These are phyloP conservation scores for Marasmius sp. DNA, from an alignment of 1,284 basidiomycete genomes.

Conservation along the genomic window DNA sequence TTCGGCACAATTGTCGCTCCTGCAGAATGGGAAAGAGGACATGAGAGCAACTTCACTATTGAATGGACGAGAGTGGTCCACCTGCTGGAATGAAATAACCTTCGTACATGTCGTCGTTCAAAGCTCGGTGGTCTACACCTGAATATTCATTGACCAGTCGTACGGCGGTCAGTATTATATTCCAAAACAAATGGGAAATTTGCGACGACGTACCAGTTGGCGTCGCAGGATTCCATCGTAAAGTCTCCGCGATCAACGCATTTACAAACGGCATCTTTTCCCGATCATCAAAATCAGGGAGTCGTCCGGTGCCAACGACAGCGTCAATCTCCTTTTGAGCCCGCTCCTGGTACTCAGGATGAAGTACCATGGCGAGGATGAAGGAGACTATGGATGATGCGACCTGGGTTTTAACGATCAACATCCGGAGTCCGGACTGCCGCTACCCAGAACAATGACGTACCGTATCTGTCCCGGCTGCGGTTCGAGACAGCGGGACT, in stretches of 20 bases:
- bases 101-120: no score
- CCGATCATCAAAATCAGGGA: conserved; percentile 34
- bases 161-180: background rate
- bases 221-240: conserved; percentile 30
- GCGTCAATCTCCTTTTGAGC: conserved; percentile 31
- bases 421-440: background rate
- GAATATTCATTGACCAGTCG: background rate
- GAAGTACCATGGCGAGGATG: conserved; percentile 28
- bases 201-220: conserved; percentile 25
- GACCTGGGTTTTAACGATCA: conserved; percentile 11
- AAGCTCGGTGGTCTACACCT: background rate
- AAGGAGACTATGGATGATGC: conserved; percentile 22
- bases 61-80: no score
- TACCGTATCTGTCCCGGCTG: conserved; percentile 19
- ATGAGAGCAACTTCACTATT: no score
- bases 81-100: no score
- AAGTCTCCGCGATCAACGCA: conserved; percentile 30
- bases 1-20: background rate
- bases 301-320: conserved; percentile 24
- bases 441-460: background rate
- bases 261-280: conserved; percentile 30
- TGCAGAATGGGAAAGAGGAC: no score
- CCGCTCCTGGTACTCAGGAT: conserved; percentile 27
- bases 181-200: background rate
- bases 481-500: background rate